A percentile compares a stretch with the other conserved stretches of the same genome.
Evolutionary conservation across 805 yeast genomes (phyloP).

Genomic region (Schwanniomyces pseudopolymorphus): DNA sequence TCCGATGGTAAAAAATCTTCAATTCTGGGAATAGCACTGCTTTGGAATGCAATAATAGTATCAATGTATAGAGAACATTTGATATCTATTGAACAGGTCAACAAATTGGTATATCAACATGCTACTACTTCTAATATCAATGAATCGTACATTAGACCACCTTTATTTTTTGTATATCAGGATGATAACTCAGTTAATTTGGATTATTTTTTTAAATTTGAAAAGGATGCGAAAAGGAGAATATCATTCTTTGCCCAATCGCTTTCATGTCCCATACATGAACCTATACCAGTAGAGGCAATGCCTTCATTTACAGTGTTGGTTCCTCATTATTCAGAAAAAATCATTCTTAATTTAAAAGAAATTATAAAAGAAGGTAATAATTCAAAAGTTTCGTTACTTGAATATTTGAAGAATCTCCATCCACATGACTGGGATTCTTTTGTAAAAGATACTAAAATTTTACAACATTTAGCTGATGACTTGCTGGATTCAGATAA

Average conservation of each 20-base stretch:
- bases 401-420: constrained; percentile 75
- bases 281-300: constrained; percentile 46
- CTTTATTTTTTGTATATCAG: constrained; percentile 48
- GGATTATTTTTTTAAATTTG: constrained; percentile 41
- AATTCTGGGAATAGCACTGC: constrained; percentile 17
- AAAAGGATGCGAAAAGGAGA: constrained; percentile 52
- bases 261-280: constrained; percentile 47
- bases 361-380: constrained; percentile 48
- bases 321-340: constrained; percentile 54
- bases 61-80: constrained; percentile 39
- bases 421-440: constrained; percentile 78
- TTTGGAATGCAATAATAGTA: constrained; percentile 29
- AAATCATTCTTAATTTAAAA: constrained; percentile 41
- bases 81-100: constrained; percentile 42
- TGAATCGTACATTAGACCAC: constrained; percentile 34
- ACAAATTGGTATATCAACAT: constrained; percentile 25
- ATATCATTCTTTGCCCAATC: constrained; percentile 56
- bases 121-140: constrained; percentile 17
- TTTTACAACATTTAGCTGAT: constrained; percentile 18
- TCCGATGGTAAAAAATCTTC: constrained; percentile 8
- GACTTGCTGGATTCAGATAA: constrained; percentile 2
- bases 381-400: constrained; percentile 52
- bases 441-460: constrained; percentile 74
- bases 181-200: constrained; percentile 42
- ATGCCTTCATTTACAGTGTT: constrained; percentile 53